Conservation (phyloP, 75 land plant genomes). For the Adiantum capillusveneris region DNA sequence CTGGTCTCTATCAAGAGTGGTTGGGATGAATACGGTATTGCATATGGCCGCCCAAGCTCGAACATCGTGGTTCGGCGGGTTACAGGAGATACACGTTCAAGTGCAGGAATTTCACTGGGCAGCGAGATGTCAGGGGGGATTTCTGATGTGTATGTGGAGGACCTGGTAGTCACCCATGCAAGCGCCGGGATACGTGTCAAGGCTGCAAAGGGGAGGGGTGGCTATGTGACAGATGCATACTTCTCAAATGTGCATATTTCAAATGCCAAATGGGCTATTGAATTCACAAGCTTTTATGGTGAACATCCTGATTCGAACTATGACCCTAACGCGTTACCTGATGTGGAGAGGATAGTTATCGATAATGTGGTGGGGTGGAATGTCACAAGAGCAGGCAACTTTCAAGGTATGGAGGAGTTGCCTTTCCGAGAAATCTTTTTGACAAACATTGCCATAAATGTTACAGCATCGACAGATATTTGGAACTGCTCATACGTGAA, state of each 20-base stretch:
- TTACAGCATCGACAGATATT: conserved; percentile 7
- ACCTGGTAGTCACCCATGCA: conserved; percentile 22
- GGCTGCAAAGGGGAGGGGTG: conserved; percentile 35
- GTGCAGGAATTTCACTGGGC: conserved; percentile 38
- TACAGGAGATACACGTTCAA: conserved; percentile 11
- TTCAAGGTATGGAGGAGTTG: conserved; percentile 47
- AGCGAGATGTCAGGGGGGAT: conserved; percentile 54
- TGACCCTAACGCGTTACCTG: conserved; percentile 66
- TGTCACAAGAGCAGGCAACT: conserved; percentile 49
- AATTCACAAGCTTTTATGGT: conserved; percentile 43
- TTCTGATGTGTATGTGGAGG: conserved; percentile 25
- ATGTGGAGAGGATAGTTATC: conserved; percentile 41
- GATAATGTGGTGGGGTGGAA: conserved; percentile 50
- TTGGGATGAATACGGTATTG: too few species aligned
- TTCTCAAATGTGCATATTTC: conserved; percentile 51
- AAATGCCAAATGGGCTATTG: conserved; percentile 40
- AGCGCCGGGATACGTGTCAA: conserved; percentile 29
- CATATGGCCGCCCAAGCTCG: conserved; percentile 55
- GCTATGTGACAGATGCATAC: conserved; percentile 26
- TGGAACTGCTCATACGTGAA: conserved; percentile 70
- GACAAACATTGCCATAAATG: conserved; percentile 38
- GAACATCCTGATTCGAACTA: conserved; percentile 79
- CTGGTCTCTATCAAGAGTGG: too few species aligned
- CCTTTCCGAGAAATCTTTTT: conserved; percentile 64
- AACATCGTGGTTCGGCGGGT: conserved; percentile 46